Evolutionary conservation across 2,329 filamentous ascomycete genomes (phyloP).

Genomic region (Bipolaris victoriae): DNA sequence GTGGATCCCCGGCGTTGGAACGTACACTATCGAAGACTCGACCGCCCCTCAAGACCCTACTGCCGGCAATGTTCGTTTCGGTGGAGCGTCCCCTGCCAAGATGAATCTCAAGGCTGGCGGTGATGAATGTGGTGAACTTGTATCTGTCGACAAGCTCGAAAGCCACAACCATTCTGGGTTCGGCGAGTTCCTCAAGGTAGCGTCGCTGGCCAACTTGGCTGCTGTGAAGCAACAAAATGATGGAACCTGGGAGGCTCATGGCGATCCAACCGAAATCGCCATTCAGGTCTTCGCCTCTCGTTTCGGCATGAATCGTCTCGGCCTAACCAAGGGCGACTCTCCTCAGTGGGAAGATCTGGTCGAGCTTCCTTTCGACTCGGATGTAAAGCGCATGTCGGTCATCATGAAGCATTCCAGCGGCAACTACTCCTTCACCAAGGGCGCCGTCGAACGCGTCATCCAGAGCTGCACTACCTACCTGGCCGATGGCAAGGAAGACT

Average conservation of each 20-base stretch:
- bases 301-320: slow-evolving; percentile 67
- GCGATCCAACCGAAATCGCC: slow-evolving; percentile 68
- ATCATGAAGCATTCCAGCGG: slow-evolving; percentile 59
- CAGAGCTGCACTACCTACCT: slow-evolving; percentile 54
- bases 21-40: slow-evolving; percentile 46
- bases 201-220: slow-evolving; percentile 58
- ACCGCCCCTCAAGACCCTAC: slow-evolving; percentile 46
- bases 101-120: slow-evolving; percentile 36
- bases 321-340: slow-evolving; percentile 52
- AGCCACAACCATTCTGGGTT: slow-evolving; percentile 30
- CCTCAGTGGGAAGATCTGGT: slow-evolving; percentile 53
- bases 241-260: slow-evolving; percentile 47
- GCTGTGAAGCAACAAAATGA: slow-evolving; percentile 55
- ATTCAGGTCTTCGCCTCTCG: slow-evolving; percentile 76
- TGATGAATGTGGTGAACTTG: slow-evolving; percentile 17
- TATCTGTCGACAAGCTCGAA: slow-evolving; percentile 30
- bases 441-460: slow-evolving; percentile 69
- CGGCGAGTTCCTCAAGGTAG: slow-evolving; percentile 45
- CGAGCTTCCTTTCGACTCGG: slow-evolving; percentile 76
- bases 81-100: slow-evolving; percentile 29
- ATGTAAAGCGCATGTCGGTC: slow-evolving; percentile 78
- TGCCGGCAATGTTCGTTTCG: slow-evolving; percentile 38
- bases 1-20: slow-evolving; percentile 48
- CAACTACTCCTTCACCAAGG: slow-evolving; percentile 63
- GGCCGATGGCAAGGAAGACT: slow-evolving; percentile 51